A percentile compares a stretch with the other conserved stretches of the same genome.
These are phyloP conservation scores for Talaromyces sp. DNA, from an alignment of 2,329 filamentous ascomycete species.

Conservation along the genomic window DNA sequence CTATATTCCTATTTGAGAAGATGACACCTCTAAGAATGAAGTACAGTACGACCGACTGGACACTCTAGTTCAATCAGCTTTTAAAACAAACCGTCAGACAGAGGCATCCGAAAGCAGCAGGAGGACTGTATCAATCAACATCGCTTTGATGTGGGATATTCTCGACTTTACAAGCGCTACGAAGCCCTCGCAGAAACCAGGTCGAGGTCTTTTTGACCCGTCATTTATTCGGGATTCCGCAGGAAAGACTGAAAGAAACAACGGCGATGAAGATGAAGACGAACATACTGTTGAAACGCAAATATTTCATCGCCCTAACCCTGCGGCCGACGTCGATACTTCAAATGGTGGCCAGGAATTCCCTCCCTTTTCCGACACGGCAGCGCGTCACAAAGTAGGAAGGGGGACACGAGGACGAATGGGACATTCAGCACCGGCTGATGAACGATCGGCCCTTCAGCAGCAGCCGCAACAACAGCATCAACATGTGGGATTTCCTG, in stretches of 20 bases:
- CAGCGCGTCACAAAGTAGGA: not conserved
- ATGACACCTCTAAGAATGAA: not conserved
- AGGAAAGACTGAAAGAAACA: not conserved
- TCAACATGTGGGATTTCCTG: slow-evolving; percentile 6
- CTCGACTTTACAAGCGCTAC: slow-evolving; percentile 19
- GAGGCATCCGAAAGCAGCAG: slow-evolving; percentile 11
- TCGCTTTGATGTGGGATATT: slow-evolving; percentile 27
- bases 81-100: slow-evolving; percentile 15
- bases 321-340: slow-evolving; percentile 18
- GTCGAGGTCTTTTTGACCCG: slow-evolving; percentile 19
- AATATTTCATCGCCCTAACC: slow-evolving; percentile 23
- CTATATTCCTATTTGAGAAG: not conserved
- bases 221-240: slow-evolving; percentile 16
- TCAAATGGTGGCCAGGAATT: slow-evolving; percentile 25
- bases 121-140: slow-evolving; percentile 26
- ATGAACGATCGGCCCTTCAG: slow-evolving; percentile 2
- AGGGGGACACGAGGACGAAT: not conserved
- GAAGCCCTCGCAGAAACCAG: slow-evolving; percentile 4
- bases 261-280: slow-evolving; percentile 12
- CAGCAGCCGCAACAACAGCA: slow-evolving; percentile 12
- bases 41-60: slow-evolving; percentile 23
- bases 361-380: slow-evolving; percentile 22
- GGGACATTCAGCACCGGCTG: slow-evolving; percentile 5
- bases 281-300: slow-evolving; percentile 22
- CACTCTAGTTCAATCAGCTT: slow-evolving; percentile 21